Percentiles rank a stretch among this genome's conserved stretches.
These are phyloP conservation scores for Obba rivulosa DNA, from an alignment of 768 basidiomycete species.

Conservation along the genomic window DNA sequence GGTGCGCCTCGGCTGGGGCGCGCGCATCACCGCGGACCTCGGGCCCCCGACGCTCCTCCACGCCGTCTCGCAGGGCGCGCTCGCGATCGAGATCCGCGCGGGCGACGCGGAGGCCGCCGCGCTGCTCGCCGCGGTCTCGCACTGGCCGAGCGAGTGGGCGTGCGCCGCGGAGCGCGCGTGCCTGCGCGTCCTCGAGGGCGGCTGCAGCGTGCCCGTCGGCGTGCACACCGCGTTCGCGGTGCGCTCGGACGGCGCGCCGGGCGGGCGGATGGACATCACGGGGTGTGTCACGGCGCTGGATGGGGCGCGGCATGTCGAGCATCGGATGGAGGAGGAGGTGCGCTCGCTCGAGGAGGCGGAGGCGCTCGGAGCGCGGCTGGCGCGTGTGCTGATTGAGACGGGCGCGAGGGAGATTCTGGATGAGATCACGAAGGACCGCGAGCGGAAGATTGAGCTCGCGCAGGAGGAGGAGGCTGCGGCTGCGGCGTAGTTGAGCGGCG, in stretches of 20 bases:
- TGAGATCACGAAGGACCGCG: constrained; percentile 71
- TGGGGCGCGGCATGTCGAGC: constrained; percentile 68
- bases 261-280: constrained; percentile 48
- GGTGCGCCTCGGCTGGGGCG: constrained; percentile 66
- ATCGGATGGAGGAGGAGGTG: constrained; percentile 51
- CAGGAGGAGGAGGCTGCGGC: constrained; percentile 14
- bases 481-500: neutral
- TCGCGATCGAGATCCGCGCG: constrained; percentile 79
- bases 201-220: constrained; percentile 96
- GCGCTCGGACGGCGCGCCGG: constrained; percentile 23
- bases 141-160: constrained; percentile 71
- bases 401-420: constrained; percentile 81
- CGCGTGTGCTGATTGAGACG: constrained; percentile 51
- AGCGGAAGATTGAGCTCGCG: constrained; percentile 17
- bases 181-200: constrained; percentile 88
- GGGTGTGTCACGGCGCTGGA: constrained; percentile 84
- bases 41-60: constrained; percentile 71
- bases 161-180: constrained; percentile 85
- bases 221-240: constrained; percentile 49
- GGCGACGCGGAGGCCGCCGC: constrained; percentile 56
- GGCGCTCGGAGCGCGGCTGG: constrained; percentile 61
- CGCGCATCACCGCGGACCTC: constrained; percentile 74
- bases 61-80: constrained; percentile 93
- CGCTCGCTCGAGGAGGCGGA: constrained; percentile 55
- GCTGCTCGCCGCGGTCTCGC: constrained; percentile 64